A percentile compares a stretch with the other conserved stretches of the same genome.
These are phyloP conservation scores for Nemania sp. DNA, from an alignment of 2,329 filamentous ascomycete genomes.

Conservation along the genomic window DNA sequence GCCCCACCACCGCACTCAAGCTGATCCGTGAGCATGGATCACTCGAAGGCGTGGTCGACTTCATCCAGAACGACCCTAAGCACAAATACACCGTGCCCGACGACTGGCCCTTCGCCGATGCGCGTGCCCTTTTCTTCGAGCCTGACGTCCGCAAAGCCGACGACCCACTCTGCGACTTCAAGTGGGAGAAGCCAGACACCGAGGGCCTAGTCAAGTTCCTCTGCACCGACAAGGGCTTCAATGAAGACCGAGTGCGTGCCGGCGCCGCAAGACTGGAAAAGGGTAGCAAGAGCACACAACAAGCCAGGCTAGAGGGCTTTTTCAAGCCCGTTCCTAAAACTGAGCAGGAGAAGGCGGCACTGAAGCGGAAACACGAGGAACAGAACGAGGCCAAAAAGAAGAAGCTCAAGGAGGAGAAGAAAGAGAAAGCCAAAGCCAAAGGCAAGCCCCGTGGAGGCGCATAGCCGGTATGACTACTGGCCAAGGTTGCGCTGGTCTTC, in stretches of 20 bases:
- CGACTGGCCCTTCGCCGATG: slow-evolving; percentile 96
- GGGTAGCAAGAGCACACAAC: slow-evolving; percentile 87
- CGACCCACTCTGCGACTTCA: slow-evolving; percentile 89
- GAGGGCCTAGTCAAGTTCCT: slow-evolving; percentile 89
- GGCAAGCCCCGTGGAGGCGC: slow-evolving; percentile 72
- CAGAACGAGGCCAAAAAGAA: slow-evolving; percentile 93
- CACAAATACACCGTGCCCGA: slow-evolving; percentile 84
- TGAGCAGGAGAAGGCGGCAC: slow-evolving; percentile 76
- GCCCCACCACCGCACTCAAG: slow-evolving; percentile 88
- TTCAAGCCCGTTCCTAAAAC: slow-evolving; percentile 93
- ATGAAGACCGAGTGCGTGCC: slow-evolving; percentile 84
- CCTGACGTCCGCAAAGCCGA: slow-evolving; percentile 86
- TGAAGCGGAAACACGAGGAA: slow-evolving; percentile 94
- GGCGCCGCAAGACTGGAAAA: slow-evolving; percentile 81
- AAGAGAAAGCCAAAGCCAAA: slow-evolving; percentile 92
- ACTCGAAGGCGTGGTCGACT: slow-evolving; percentile 84
- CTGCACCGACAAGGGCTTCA: slow-evolving; percentile 94
- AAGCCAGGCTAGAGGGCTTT: slow-evolving; percentile 91
- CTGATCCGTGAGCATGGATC: slow-evolving; percentile 89
- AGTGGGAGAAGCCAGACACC: slow-evolving; percentile 92
- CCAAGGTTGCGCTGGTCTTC: too few species aligned
- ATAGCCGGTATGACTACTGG: too few species aligned
- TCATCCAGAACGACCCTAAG: slow-evolving; percentile 74
- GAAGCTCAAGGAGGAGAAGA: slow-evolving; percentile 90
- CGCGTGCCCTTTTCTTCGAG: slow-evolving; percentile 86